Conservation (phyloP, 306 rosid species). For the Notholithocarpus densiflorus region DNA sequence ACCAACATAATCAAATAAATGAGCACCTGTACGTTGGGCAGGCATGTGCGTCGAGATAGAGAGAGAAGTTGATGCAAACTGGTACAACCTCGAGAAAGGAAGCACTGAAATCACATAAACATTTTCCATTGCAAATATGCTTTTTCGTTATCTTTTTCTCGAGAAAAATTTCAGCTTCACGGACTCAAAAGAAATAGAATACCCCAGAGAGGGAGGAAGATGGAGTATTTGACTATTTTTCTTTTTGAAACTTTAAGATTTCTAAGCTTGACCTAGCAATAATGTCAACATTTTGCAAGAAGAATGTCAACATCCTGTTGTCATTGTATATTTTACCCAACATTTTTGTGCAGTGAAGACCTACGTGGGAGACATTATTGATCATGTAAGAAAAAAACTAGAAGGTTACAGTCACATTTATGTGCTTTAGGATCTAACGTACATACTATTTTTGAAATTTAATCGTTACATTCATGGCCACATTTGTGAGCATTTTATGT, state of each 20-base stretch:
- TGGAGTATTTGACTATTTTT: not conserved
- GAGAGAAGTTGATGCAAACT: not conserved
- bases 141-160: not conserved
- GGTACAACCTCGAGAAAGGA: not conserved
- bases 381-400: not conserved
- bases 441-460: too few species aligned
- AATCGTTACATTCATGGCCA: too few species aligned
- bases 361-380: not conserved
- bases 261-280: not conserved
- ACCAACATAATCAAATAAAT: too few species aligned
- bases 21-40: too few species aligned
- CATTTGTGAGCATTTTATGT: too few species aligned
- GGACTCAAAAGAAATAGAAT: not conserved
- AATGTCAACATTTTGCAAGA: conserved; percentile 45
- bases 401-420: not conserved
- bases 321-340: not conserved
- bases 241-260: not conserved
- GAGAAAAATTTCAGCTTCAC: not conserved
- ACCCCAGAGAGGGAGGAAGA: not conserved
- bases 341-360: not conserved
- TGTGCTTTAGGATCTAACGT: too few species aligned
- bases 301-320: conserved; percentile 60
- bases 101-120: conserved; percentile 8
- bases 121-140: not conserved
- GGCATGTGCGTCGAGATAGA: not conserved